Base-by-base conservation (phyloP, 148 eudicot genomes). In the Cornus florida region DNA sequence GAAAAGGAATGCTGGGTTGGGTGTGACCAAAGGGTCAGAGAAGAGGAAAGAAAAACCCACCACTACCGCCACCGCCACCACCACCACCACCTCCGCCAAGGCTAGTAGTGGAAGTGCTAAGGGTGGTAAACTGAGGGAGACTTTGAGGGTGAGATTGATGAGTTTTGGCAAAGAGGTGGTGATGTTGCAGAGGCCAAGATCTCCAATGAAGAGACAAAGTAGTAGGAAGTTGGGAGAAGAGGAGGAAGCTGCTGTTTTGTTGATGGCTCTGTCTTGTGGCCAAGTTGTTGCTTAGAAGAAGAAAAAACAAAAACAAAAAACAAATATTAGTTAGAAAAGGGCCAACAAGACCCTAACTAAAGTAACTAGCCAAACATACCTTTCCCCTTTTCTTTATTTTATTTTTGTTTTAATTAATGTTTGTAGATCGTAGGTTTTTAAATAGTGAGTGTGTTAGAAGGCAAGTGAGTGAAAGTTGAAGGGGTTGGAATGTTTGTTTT, bases 251-350 rank as follows among this genome's bases (percentile, higher is more conserved):
- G 92, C 94, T 41, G 46, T 83, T 39, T 53, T 88, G 65, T 76
- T 89, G 32, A 89, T 89, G 92, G 80, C 88, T 80, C 13, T 89
- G 31, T 88, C 92, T 53, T 86, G 91, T 83, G 87, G 87, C 48
- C 88, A 83, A 66, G 84, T 86, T 65, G 84, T 80, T 80, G 90
- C 87, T 70, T 87, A 80, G 66, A 32, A 56, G 28, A 28, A 28
- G 28, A 28, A 28, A 28, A 28, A 28, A 28, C 28, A 28, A 13
- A 19, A 10, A 12, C 10, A 7, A n/a, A 8, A 10, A 9, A 43
- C 48, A 43, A 43, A 43, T 43, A 43, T 6, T 43, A 43, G 6
- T 43, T 43, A 41, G 48, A 72, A 72, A 28, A 5, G 7, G 22
- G 35, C 13, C 75, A 50, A 50, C 2, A 41, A 53, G n/a, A 72